These are phyloP conservation scores for Fragaria iinumae DNA, from an alignment of 306 rosid species.

Conservation along the genomic window DNA sequence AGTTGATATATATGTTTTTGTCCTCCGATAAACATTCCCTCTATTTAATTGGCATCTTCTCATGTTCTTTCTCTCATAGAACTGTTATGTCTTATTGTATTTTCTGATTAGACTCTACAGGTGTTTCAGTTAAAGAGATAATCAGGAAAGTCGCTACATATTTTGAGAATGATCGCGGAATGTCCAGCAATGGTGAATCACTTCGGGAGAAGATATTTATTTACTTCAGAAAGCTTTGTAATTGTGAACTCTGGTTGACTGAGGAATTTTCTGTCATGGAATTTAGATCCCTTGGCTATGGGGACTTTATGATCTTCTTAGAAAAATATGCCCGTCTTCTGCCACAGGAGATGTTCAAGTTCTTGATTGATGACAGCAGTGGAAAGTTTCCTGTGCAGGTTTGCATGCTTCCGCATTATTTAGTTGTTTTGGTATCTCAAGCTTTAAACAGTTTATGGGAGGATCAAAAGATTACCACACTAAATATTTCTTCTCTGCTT, in stretches of 20 bases:
- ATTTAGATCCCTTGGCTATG: conserved; percentile 72
- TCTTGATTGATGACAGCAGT: conserved; percentile 37
- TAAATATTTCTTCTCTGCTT: conserved; percentile 56
- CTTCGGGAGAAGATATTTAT: conserved; percentile 32
- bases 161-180: conserved; percentile 49
- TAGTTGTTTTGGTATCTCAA: conserved; percentile 67
- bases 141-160: conserved; percentile 50
- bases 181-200: conserved; percentile 29
- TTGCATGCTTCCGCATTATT: conserved; percentile 61
- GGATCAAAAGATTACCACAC: conserved; percentile 45
- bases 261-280: conserved; percentile 62
- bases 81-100: conserved; percentile 21
- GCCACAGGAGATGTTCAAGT: conserved; percentile 52
- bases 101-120: conserved; percentile 38
- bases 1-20: background rate
- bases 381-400: conserved; percentile 50
- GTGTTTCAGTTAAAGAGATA: conserved; percentile 60
- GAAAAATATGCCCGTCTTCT: conserved; percentile 55
- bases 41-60: background rate
- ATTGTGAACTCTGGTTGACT: conserved; percentile 70
- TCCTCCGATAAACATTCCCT: background rate
- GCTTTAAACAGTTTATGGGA: conserved; percentile 65
- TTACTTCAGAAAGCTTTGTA: conserved; percentile 55
- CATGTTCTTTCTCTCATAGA: conserved; percentile 3
- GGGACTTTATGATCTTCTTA: conserved; percentile 63